Base-by-base conservation (phyloP, 148 eudicot genomes). In the Vaccinium vitisidaea region DNA sequence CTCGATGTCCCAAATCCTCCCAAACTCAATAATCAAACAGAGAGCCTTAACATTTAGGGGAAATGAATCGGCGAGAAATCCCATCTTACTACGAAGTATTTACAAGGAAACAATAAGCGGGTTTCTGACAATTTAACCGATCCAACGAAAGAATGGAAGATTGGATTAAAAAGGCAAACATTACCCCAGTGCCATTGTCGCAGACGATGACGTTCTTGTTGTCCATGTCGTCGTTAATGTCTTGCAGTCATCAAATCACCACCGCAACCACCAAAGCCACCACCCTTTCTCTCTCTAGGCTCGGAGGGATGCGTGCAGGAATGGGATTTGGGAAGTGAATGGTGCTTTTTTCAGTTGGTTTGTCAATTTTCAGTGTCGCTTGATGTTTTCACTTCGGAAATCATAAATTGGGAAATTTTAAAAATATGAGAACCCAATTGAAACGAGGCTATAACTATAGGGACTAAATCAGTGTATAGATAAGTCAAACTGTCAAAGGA, bases 181-280 rank as follows among this genome's bases (percentile, higher is more conserved):
- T 85, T 92, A 94, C 99, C 89, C 98, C 99, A 4, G 99, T 96
- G 91, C 99, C 99, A 85, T 93, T 96, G 87, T 96, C 99, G 90
- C 99, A 96, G 9, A 96, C 99, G 89, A 96, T 92, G 80, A 94
- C 99, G 80, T 92, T 94, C 70, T 82, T 89, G 86, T 88, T 96
- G 92, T 96, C 98, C 98, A 94, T 96, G n/a, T 52, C 30, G 23
- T 53, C 23, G 74, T 46, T 59, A 0, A 9, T 59, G 15, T 48
- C 56, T 49, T 83, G 25, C 61, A 52, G 23, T 73, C 15, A 79
- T 30, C 67, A 81, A 70, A 70, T 18, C 48, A 50, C 63, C 52
- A 7, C 21, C 9, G 14, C 54, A 5, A 32, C n/a, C 48, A 4
- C 23, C 18, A 11, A 3, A 39, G 10, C 55, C 43, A 27, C 21